Percentiles rank a stretch among this genome's conserved stretches.
Evolutionary conservation across 163 green algal genomes (phyloP).

Genomic region (Scenedesmus sp.): DNA sequence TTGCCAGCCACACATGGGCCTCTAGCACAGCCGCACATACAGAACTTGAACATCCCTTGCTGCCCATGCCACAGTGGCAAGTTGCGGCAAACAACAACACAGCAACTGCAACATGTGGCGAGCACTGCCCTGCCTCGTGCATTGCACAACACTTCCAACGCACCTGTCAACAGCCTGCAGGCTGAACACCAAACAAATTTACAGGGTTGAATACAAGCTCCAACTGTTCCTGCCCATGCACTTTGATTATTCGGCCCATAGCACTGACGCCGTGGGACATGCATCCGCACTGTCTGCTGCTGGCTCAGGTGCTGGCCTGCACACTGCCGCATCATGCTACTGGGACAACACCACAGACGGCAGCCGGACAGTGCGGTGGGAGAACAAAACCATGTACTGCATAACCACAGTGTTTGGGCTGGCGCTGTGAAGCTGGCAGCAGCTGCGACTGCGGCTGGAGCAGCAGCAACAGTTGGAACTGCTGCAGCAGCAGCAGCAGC

Average conservation of each 20-base stretch:
- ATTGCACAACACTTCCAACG: no score
- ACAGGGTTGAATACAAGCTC: no score
- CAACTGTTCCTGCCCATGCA: no score
- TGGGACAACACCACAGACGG: slow-evolving; percentile 85
- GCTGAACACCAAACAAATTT: no score
- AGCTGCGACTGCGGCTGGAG: background rate
- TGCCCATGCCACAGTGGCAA: background rate
- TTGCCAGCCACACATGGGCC: background rate
- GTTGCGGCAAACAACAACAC: no score
- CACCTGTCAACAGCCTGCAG: no score
- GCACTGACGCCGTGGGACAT: background rate
- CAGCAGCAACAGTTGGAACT: background rate
- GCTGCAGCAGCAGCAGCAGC: slow-evolving; percentile 18
- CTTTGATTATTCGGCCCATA: no score
- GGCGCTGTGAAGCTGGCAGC: slow-evolving; percentile 50
- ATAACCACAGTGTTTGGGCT: slow-evolving; percentile 86
- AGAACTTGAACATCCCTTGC: background rate
- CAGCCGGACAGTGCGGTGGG: slow-evolving; percentile 85
- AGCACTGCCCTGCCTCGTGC: no score
- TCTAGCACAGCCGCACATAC: background rate
- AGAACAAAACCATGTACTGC: slow-evolving; percentile 91
- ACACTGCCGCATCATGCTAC: slow-evolving; percentile 85
- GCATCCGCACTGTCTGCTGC: background rate
- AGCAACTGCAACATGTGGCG: no score
- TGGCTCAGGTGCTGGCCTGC: slow-evolving; percentile 75